phyloP scores from a whole-genome alignment of 2,329 filamentous ascomycete genomes.

The Phaeomoniella chlamydospora region DNA sequence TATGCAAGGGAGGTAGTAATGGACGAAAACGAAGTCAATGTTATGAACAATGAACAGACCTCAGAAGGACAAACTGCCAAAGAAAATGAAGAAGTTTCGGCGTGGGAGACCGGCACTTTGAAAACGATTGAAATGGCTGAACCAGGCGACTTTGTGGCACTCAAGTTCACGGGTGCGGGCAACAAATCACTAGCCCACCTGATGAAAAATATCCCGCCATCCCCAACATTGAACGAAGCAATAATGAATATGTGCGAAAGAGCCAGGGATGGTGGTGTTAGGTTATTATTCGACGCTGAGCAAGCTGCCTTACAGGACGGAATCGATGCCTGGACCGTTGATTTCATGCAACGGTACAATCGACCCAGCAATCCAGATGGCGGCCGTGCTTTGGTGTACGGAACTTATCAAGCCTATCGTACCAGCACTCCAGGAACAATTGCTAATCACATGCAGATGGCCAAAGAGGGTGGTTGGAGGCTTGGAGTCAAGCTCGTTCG shows the following conservation, averaged over 20 bases:
- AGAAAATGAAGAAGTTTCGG: constrained; percentile 17
- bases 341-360: constrained; percentile 68
- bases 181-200: constrained; percentile 55
- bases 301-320: constrained; percentile 65
- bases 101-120: constrained; percentile 62
- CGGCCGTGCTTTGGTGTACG: constrained; percentile 58
- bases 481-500: constrained; percentile 64
- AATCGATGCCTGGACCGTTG: constrained; percentile 66
- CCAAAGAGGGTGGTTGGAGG: constrained; percentile 45
- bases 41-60: constrained; percentile 4
- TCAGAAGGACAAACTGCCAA: constrained; percentile 5
- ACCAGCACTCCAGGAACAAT: constrained; percentile 47
- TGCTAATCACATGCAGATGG: constrained; percentile 43
- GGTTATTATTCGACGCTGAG: constrained; percentile 74
- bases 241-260: constrained; percentile 63
- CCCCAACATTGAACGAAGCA: constrained; percentile 48
- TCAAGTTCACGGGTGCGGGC: constrained; percentile 75
- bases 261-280: constrained; percentile 53
- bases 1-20: constrained; percentile 74
- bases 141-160: constrained; percentile 46
- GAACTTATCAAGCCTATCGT: constrained; percentile 66
- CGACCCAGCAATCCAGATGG: constrained; percentile 24
- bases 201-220: constrained; percentile 46
- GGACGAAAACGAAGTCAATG: constrained; percentile 20
- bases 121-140: constrained; percentile 44